phyloP scores from a whole-genome alignment of 768 basidiomycete genomes.

The Ephemerocybe angulata region DNA sequence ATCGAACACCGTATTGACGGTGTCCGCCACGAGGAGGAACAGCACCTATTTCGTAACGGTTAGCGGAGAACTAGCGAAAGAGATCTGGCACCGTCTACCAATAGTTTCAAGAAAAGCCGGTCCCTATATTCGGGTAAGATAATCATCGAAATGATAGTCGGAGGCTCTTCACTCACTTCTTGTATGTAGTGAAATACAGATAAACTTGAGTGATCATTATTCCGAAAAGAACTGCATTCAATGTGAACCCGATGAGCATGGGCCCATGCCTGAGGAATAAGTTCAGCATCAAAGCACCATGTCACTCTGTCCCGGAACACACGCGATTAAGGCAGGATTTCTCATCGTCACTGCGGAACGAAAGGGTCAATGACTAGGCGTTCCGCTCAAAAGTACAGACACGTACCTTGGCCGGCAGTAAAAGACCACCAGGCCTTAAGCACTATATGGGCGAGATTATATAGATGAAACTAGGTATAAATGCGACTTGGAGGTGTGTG shows the following conservation, averaged over 20 bases:
- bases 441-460: no score
- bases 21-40: conserved; percentile 46
- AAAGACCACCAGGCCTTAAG: no score
- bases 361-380: neutral
- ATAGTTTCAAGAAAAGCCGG: conserved; percentile 40
- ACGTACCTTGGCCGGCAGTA: neutral
- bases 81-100: conserved; percentile 28
- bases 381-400: neutral
- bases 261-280: conserved; percentile 38
- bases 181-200: conserved; percentile 40
- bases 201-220: conserved; percentile 48
- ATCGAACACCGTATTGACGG: conserved; percentile 43
- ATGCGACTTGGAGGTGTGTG: no score
- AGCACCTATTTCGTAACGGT: conserved; percentile 29
- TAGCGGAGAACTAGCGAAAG: no score
- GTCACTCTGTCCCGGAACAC: conserved; percentile 10
- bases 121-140: conserved; percentile 30
- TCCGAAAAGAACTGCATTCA: conserved; percentile 47
- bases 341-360: conserved; percentile 10
- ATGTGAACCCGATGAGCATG: conserved; percentile 44
- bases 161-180: conserved; percentile 19
- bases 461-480: no score
- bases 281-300: neutral
- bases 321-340: conserved; percentile 33
- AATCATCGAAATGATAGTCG: neutral